A percentile compares a stretch with the other conserved stretches of the same genome.
Evolutionary conservation across 768 basidiomycete genomes (phyloP).

Genomic region (Lactarius psammicola): DNA sequence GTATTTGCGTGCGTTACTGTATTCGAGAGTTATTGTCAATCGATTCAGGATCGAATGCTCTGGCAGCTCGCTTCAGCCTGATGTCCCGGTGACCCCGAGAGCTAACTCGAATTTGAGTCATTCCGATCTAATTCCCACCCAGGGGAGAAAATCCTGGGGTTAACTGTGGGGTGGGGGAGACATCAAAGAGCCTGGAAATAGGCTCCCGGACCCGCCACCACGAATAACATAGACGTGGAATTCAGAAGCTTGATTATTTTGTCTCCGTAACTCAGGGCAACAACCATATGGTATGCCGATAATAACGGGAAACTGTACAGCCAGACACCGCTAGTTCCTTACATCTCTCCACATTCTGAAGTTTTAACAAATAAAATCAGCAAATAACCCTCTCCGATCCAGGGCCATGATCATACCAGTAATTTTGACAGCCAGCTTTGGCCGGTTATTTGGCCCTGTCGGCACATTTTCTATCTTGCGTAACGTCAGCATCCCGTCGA

Average conservation of each 20-base stretch:
- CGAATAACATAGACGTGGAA: neutral
- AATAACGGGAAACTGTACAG: neutral
- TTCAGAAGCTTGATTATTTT: neutral
- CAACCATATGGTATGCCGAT: neutral
- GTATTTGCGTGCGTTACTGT: neutral
- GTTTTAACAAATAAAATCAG: neutral
- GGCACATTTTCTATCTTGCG: conserved; percentile 96
- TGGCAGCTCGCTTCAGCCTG: no score
- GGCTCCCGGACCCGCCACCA: neutral
- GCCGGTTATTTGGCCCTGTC: conserved; percentile 86
- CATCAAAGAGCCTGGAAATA: neutral
- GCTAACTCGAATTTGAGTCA: neutral
- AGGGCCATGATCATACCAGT: conserved; percentile 53
- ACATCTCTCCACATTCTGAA: conserved; percentile 44
- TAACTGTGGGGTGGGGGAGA: neutral
- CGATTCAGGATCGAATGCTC: neutral
- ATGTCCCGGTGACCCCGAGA: neutral
- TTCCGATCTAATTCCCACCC: neutral
- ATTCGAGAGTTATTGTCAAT: neutral
- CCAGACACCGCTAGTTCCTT: neutral
- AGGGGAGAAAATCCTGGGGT: neutral
- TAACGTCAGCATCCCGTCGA: conserved; percentile 92
- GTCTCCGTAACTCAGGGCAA: neutral
- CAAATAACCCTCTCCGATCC: no score
- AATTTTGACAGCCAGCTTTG: conserved; percentile 86